These are phyloP conservation scores for Clavispora phyllophila DNA, from an alignment of 805 yeast genomes.

Conservation along the genomic window DNA sequence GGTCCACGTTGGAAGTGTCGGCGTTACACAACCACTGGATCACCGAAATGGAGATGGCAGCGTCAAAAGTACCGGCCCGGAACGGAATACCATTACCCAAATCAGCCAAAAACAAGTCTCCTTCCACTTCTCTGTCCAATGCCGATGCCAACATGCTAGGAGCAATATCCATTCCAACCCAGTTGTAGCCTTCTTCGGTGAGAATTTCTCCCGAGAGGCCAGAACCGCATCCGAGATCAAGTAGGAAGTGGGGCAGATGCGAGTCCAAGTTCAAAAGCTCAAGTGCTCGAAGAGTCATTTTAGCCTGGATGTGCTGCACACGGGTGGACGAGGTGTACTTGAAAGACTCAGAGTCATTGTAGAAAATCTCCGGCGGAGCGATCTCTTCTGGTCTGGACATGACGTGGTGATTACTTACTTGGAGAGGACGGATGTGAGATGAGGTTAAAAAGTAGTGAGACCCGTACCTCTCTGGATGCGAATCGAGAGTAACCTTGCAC, in stretches of 20 bases:
- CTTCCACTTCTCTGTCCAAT: conserved; percentile 85
- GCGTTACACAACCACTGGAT: conserved; percentile 99
- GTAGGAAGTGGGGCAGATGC: conserved; percentile 57
- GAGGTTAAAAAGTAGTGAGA: not conserved
- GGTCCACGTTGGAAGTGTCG: conserved; percentile 76
- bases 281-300: conserved; percentile 91
- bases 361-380: conserved; percentile 95
- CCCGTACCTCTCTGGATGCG: too few species aligned
- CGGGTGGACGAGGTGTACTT: conserved; percentile 92
- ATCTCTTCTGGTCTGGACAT: conserved; percentile 97
- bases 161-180: conserved; percentile 96
- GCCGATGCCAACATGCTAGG: conserved; percentile 96
- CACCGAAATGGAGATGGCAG: conserved; percentile 90
- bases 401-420: not conserved
- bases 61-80: conserved; percentile 94
- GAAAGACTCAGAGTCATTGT: conserved; percentile 82
- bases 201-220: conserved; percentile 93
- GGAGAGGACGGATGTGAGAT: conserved; percentile 1
- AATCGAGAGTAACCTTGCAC: too few species aligned
- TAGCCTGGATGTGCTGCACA: conserved; percentile 97
- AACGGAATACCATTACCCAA: conserved; percentile 94
- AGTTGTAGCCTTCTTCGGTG: conserved; percentile 86
- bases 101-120: conserved; percentile 87
- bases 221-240: conserved; percentile 97
- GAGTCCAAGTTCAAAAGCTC: conserved; percentile 73